Percentiles rank a stretch among this genome's conserved stretches.
These are phyloP conservation scores for Fagopyrum homotropicum DNA, from an alignment of 148 eudicot genomes.

Conservation along the genomic window DNA sequence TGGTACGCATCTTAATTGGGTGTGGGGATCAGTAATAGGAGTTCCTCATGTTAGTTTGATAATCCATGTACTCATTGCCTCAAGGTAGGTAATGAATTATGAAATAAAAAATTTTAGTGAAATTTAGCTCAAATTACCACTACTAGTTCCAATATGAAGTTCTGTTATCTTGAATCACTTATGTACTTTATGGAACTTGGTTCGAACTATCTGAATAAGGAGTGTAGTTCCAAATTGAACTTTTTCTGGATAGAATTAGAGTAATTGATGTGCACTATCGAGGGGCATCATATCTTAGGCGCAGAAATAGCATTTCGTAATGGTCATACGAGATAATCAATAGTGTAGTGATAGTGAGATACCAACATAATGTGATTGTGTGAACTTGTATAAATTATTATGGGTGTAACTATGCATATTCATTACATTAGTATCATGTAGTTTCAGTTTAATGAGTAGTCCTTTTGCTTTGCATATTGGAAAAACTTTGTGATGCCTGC, in stretches of 20 bases:
- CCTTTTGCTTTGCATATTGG: neutral
- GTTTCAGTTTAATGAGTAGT: neutral
- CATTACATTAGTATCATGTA: neutral
- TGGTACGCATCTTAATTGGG: neutral
- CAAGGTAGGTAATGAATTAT: neutral
- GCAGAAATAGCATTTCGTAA: neutral
- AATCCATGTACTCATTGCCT: no score
- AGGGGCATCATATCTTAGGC: neutral
- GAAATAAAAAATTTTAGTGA: neutral
- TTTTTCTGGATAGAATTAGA: neutral
- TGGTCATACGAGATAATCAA: neutral
- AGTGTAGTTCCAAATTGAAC: no score
- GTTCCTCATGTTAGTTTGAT: neutral
- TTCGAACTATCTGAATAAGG: neutral
- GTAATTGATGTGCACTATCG: neutral
- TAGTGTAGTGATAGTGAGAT: neutral
- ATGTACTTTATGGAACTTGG: neutral
- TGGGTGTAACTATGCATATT: neutral
- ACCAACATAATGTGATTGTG: neutral
- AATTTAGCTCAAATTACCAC: neutral
- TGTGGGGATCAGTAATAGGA: neutral
- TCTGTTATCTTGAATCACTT: neutral
- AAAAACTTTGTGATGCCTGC: neutral
- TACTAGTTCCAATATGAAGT: neutral
- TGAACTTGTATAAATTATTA: neutral